Base-by-base conservation (phyloP, 2,329 filamentous ascomycete species). In the Rhinocladiella similis region DNA sequence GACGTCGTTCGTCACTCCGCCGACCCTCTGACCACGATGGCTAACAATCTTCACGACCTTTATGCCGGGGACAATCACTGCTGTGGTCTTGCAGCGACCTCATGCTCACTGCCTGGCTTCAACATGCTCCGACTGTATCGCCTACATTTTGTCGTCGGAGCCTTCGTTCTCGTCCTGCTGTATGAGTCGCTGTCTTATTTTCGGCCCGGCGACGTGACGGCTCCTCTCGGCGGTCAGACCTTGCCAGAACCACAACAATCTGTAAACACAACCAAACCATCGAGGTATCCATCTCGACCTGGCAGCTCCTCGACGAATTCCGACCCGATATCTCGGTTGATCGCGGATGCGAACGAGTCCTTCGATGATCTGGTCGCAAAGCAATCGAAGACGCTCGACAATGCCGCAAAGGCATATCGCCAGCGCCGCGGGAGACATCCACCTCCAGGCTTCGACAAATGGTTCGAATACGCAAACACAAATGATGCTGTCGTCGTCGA, bases 391-490 rank as follows among this genome's bases (percentile, higher is more conserved):
- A 68, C 67, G 14, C 56, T 80, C 4, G 47, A 67, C 12, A 63
- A 68, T 46, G 74, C 76, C 1, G 72, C 77, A 13, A 63, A 68
- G 3, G 70, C 72, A 33, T 81, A 81, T 55, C 69, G 77, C 9
- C 45, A 65, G 16, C 69, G 74, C 16, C 66, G 77, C 54, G 77
- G 78, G 1, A 69, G 79, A 33, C 76, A 80, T 59, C 79, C 79
- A 13, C 79, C 79, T 6, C 79, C 79, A 1, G 69, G 71, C 2
- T 82, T 81, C 61, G 76, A 78, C 45, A 57, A 66, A 36, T 81
- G 79, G 79, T 76, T 72, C 59, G 57, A 70, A 3, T 80, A 72
- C 62, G 78, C 79, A 6, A 64, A 70, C 29, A 67, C 70, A 10
- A 65, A 75, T 45, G 66, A 74, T 49, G 72, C 75, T 1, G 36